Base-by-base conservation (phyloP, 2,329 filamentous ascomycete genomes). In the Pyricularia sp. region DNA sequence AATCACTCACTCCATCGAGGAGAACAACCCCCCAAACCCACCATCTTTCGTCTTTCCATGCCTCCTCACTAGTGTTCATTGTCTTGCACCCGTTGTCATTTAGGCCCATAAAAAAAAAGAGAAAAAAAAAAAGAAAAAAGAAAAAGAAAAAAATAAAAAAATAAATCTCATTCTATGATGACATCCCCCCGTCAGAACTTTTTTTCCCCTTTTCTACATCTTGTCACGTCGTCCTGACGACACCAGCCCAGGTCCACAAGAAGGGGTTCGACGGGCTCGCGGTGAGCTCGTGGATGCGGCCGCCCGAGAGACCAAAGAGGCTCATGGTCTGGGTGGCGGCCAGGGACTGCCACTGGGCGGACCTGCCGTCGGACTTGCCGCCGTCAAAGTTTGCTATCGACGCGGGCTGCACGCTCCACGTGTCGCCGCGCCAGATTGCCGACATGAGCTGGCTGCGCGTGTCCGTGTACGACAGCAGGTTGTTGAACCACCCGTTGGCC, bases 391-490 rank as follows among this genome's bases (percentile, higher is more conserved):
- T 50, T 6, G 42, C 4, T 11, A 65, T 31, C 2, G 64, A 25
- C 12, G 31, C 64, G 14, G 31, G 11, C 31, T 65, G 64, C 7
- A 65, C 23, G n/a, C 31, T 36, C 64, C 64, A 65, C 7, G 64
- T 42, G 31, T 31, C 23, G 31, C 64, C 64, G n/a, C 64, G 64
- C 64, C 64, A 65, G 64, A 65, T 25, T 2, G 64, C 64, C 31
- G 64, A 42, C 64, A 42, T 42, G 64, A 65, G 31, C 31, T 12
- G 12, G 31, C 26, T 36, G 30, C 64, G 31, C n/a, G n/a, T 36
- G 31, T 65, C 31, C 31, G 64, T 65, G n/a, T 42, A 65, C n/a
- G 64, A 25, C 64, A 65, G 26, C 30, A 65, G 31, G 64, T 65
- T 65, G 64, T 65, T 65, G 11, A 65, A 36, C 64, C 64, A 65